Evolutionary conservation across 257 asterid genomes (phyloP).

Genomic region (Scutellaria baicalensis): DNA sequence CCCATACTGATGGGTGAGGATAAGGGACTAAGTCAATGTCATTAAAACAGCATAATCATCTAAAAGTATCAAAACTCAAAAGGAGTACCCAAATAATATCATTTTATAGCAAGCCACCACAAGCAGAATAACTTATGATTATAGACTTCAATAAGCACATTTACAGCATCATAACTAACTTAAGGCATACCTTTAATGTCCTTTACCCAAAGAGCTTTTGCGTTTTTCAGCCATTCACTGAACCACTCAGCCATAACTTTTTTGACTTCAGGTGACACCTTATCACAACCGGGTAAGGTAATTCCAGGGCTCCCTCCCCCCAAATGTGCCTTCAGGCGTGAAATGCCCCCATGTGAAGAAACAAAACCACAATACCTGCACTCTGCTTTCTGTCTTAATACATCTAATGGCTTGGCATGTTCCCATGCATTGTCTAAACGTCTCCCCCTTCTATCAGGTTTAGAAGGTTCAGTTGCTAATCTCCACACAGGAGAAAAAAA

Average conservation of each 20-base stretch:
- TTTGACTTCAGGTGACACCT: slow-evolving; percentile 38
- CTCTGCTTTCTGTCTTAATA: slow-evolving; percentile 36
- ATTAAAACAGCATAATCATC: too few species aligned
- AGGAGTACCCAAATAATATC: too few species aligned
- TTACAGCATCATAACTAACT: neutral
- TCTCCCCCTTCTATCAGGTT: slow-evolving; percentile 36
- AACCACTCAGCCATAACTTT: slow-evolving; percentile 41
- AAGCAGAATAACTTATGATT: neutral
- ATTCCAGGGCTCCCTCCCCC: slow-evolving; percentile 43
- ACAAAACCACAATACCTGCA: slow-evolving; percentile 50
- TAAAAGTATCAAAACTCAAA: too few species aligned
- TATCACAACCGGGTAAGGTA: slow-evolving; percentile 36
- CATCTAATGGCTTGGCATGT: slow-evolving; percentile 40
- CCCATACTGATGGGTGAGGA: too few species aligned
- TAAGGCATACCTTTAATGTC: slow-evolving; percentile 32
- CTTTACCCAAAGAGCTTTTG: slow-evolving; percentile 37
- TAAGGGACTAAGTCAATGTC: too few species aligned
- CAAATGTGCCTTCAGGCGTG: slow-evolving; percentile 60
- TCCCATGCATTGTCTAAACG: slow-evolving; percentile 46
- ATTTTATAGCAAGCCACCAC: too few species aligned
- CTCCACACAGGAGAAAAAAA: slow-evolving; percentile 11
- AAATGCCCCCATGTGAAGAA: slow-evolving; percentile 50
- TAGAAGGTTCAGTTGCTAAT: slow-evolving; percentile 20
- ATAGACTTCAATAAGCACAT: neutral
- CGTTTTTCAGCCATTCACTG: slow-evolving; percentile 28